A percentile compares a stretch with the other conserved stretches of the same genome.
phyloP scores from a whole-genome alignment of 2,329 filamentous ascomycete species.

The Rutstroemia sp. region DNA sequence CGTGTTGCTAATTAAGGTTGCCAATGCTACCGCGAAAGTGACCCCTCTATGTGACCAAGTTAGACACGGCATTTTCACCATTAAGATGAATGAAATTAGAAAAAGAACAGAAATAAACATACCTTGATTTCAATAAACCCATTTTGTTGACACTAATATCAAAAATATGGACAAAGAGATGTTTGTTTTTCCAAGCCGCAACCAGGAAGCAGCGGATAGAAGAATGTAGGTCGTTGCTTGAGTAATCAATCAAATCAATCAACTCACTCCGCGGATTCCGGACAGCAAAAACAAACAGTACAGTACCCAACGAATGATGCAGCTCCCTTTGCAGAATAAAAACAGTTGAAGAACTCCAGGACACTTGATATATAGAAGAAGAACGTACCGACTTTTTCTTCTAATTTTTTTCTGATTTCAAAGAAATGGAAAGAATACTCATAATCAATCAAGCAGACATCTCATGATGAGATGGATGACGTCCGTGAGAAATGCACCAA shows the following conservation, averaged over 20 bases:
- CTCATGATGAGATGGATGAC: no score
- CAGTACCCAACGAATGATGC: no score
- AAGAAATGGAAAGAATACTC: no score
- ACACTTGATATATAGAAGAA: no score
- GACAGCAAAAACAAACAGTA: not conserved
- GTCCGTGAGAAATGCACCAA: no score
- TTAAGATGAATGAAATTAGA: not conserved
- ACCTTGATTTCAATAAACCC: not conserved
- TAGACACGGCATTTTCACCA: not conserved
- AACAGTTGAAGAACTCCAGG: no score
- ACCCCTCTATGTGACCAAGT: not conserved
- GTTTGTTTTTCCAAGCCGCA: not conserved
- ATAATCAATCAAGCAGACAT: no score
- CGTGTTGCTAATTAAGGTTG: slow-evolving; percentile 25
- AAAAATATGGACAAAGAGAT: not conserved
- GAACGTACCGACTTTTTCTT: no score
- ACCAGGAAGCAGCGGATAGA: not conserved
- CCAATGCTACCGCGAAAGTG: slow-evolving; percentile 22
- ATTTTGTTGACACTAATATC: not conserved
- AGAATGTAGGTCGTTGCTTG: not conserved
- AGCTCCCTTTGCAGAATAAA: no score
- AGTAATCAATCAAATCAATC: not conserved
- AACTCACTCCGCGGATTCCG: not conserved
- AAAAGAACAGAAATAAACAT: not conserved
- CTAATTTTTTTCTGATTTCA: no score